Evolutionary conservation across 1,139 yeast genomes (phyloP).

Genomic region (Diutina mesorugosa): DNA sequence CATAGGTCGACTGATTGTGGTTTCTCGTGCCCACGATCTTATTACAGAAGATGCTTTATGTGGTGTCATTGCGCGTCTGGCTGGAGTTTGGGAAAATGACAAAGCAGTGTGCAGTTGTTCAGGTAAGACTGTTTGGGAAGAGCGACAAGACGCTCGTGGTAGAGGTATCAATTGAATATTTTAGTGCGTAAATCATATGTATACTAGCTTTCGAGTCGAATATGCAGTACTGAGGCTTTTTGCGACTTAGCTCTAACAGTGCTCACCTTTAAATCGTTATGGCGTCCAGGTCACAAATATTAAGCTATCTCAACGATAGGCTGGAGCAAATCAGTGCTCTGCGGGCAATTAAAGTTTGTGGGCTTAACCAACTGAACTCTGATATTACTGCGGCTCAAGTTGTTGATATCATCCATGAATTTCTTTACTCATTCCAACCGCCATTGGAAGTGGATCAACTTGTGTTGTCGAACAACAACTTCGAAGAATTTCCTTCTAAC

Average conservation of each 20-base stretch:
- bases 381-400: conserved; percentile 10
- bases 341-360: conserved; percentile 13
- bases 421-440: conserved; percentile 12
- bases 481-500: conserved; percentile 34
- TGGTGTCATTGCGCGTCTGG: conserved; percentile 91
- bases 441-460: conserved; percentile 36
- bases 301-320: conserved; percentile 14
- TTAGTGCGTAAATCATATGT: no score
- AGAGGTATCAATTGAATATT: neutral
- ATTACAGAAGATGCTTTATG: conserved; percentile 38
- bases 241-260: neutral
- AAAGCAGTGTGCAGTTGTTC: conserved; percentile 90
- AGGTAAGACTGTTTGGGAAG: conserved; percentile 95
- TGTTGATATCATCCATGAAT: conserved; percentile 16
- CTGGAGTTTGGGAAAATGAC: conserved; percentile 95
- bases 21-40: conserved; percentile 30
- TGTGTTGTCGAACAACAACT: conserved; percentile 38
- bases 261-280: neutral
- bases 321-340: conserved; percentile 12
- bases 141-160: conserved; percentile 58
- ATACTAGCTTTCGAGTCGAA: neutral
- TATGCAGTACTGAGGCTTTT: neutral
- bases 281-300: conserved; percentile 6
- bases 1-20: conserved; percentile 72
- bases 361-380: conserved; percentile 4